Conservation (phyloP, 1,139 yeast genomes). For the Suhomyces maxii region DNA sequence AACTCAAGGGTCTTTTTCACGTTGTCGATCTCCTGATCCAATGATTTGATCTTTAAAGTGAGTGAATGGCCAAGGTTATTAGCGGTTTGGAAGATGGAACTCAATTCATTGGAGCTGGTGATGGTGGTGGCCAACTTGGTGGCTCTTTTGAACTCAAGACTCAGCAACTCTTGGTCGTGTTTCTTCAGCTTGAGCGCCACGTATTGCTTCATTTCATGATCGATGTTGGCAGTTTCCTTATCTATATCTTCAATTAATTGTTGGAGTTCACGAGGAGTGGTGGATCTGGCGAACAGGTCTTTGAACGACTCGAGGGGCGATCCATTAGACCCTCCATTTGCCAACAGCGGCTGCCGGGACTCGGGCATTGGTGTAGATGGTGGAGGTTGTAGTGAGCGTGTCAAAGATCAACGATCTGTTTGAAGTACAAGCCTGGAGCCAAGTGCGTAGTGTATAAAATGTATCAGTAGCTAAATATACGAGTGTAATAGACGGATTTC, state of each 20-base stretch:
- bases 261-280: slow-evolving; percentile 22
- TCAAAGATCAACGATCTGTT: neutral
- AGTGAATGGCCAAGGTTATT: slow-evolving; percentile 65
- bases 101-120: slow-evolving; percentile 45
- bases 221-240: slow-evolving; percentile 19
- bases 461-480: too few relatives aligned
- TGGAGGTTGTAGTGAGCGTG: neutral
- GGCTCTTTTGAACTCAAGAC: slow-evolving; percentile 39
- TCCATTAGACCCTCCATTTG: neutral
- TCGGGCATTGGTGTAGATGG: neutral
- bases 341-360: neutral
- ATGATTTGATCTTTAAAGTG: slow-evolving; percentile 65
- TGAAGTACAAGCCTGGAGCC: too few relatives aligned
- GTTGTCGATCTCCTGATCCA: slow-evolving; percentile 70
- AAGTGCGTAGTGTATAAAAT: too few relatives aligned
- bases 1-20: slow-evolving; percentile 66
- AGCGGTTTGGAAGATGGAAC: slow-evolving; percentile 55
- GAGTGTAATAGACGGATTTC: too few relatives aligned
- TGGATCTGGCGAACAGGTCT: slow-evolving; percentile 9
- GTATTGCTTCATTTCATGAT: slow-evolving; percentile 28
- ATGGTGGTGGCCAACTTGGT: slow-evolving; percentile 38
- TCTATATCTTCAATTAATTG: slow-evolving; percentile 23
- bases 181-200: slow-evolving; percentile 28
- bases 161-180: slow-evolving; percentile 38
- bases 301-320: neutral